Base-by-base conservation (phyloP, 148 eudicot genomes). In the Camellia sinensis region DNA sequence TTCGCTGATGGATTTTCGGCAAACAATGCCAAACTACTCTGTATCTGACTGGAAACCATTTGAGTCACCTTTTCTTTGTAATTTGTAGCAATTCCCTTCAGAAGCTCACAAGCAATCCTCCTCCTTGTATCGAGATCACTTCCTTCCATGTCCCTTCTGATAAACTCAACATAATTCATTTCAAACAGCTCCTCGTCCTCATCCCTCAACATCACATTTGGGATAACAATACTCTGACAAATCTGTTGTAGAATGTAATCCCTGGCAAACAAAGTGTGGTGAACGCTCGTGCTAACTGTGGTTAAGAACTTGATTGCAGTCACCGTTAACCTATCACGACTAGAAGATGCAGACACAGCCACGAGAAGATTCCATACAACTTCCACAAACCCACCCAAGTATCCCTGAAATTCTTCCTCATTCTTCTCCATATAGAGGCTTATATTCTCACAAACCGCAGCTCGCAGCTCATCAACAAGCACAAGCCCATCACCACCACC, bases 101-200 rank as follows among this genome's bases (percentile, higher is more conserved):
- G 88, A 78, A 96, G 98, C 86, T 96, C 99, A 90, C 99, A 96
- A 17, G 98, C 98, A 82, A 93, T 93, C 78, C 99, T 90, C 84
- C 99, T 91, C 87, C 94, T 85, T 5, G 99, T 96, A 82, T 96
- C 99, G 52, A 96, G 86, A 90, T 96, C 99, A 86, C 99, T 96
- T 78, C 98, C 99, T 87, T 96, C 98, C 93, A 96, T 94, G 84
- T 96, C 99, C 77, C 97, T 85, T 75, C 98, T 86, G 53, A 93
- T 92, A 71, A 89, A 96, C 85, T 93, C 99, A n/a, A 96, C 88
- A 82, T 88, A 93, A 81, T 96, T 96, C 90, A 92, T 87, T 74
- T 93, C 98, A 88, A 96, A 93, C 22, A 96, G 88, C 87, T 96
- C 99, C 76, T 92, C 98, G 59, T 96, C 99, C 77, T 93, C 99